These are phyloP conservation scores for Candida morakotiae DNA, from an alignment of 805 yeast species.

Conservation along the genomic window DNA sequence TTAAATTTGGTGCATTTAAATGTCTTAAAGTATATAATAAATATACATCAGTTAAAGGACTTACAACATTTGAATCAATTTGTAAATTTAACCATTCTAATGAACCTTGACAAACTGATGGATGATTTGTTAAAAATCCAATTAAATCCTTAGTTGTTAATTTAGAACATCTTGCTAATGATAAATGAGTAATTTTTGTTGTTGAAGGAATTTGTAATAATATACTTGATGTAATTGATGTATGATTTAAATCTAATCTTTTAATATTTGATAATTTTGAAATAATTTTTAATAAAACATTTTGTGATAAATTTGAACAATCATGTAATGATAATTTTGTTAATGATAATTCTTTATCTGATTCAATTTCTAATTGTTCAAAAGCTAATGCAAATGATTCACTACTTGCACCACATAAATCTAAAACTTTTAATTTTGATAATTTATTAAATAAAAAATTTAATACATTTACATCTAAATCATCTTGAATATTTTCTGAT, in stretches of 20 bases:
- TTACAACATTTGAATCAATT: conserved; percentile 58
- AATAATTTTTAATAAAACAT: conserved; percentile 52
- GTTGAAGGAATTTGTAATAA: conserved; percentile 52
- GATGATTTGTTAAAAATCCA: conserved; percentile 67
- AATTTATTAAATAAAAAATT: conserved; percentile 50
- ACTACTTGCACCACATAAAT: conserved; percentile 86
- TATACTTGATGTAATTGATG: conserved; percentile 65
- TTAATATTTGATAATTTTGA: conserved; percentile 54
- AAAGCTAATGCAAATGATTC: conserved; percentile 58
- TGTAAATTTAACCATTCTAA: conserved; percentile 66
- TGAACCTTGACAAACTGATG: conserved; percentile 47
- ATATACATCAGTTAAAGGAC: conserved; percentile 52
- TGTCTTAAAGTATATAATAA: conserved; percentile 41
- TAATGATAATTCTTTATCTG: conserved; percentile 12
- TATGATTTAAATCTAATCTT: conserved; percentile 76
- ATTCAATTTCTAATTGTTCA: conserved; percentile 33
- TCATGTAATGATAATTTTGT: conserved; percentile 75
- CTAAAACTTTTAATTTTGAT: conserved; percentile 62
- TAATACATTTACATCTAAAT: conserved; percentile 60
- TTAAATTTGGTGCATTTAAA: conserved; percentile 41
- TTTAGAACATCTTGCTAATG: conserved; percentile 53
- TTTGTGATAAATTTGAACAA: conserved; percentile 70
- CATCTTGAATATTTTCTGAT: conserved; percentile 81
- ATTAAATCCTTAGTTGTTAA: conserved; percentile 70
- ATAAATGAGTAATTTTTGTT: conserved; percentile 68